Evolutionary conservation across 2,329 filamentous ascomycete genomes (phyloP), one percentile per base, ranked within the genome.

Genomic region (Penicillium janthinellum): DNA sequence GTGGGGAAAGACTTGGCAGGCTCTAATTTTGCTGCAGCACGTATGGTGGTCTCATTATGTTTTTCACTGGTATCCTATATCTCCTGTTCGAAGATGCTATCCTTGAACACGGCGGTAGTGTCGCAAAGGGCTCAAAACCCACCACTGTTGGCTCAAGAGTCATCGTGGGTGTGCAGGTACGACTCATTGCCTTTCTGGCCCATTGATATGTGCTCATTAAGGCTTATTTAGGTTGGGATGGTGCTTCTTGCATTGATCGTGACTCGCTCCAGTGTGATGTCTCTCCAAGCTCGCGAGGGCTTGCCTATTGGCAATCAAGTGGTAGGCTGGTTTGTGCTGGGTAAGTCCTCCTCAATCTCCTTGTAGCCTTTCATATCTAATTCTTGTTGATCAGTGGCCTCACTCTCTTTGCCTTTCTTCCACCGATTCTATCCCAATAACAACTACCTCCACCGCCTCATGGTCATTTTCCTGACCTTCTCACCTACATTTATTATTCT

Each of bases 401-500:
- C 95, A 0, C 79, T 98, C 15, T 74, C 89, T 6, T 85, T 96
- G 72, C 94, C 95, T 2, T 84, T 96, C 64, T 81, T 90, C n/a
- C 91, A 98, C 75, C 86, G 88, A 22, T 71, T 96, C 1, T 88
- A 90, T 64, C 89, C 92, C 1, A 95, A 91, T 73, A 89, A 83
- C 66, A 88, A 97, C 77, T 97, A 98, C 75, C 85, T 98, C 66
- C 93, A 98, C 75, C 88, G 93, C 25, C 82, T 99, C 4, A 84
- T 93, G 66, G 86, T 96, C 67, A 88, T 97, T 56, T 99, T 98
- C 79, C 82, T 99, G 51, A 90, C 93, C 5, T 98, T 96, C 73
- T 90, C 94, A 0, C 95, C 95, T 0, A 90, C 90, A 1, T 99
- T 98, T 77, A 90, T 99, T 72, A 94, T 99, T 70, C 86, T 99